Base-by-base conservation (phyloP, 192 early-diverging fungal genomes). In the Backusella australiensis region DNA sequence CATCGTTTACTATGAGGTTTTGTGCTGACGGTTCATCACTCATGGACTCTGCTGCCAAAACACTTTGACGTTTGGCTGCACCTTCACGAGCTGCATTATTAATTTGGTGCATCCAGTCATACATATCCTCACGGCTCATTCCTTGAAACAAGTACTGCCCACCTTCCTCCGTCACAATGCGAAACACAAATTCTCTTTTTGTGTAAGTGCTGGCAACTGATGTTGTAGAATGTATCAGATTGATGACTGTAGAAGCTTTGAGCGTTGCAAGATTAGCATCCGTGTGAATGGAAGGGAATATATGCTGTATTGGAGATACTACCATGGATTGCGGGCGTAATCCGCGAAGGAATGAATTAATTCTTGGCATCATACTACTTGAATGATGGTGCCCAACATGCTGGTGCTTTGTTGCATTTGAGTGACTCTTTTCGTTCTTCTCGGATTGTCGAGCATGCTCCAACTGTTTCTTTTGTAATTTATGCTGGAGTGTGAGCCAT, bases 81-180 rank as follows among this genome's bases (percentile, higher is more conserved):
- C 90, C 93, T 76, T 92, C 89, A 3, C 88, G 89, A 4, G 91
- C 91, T 6, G 92, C 89, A 59, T 89, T 88, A 49, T 89, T 90
- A 78, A 94, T 88, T 2, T 85, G 77, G 6, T 77, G 72, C 59
- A 94, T 90, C 93, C 93, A 94, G 74, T 87, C 89, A 34, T 91
- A 81, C 93, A 94, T 93, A 56, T 93, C 89, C 1, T 90, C 89
- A 34, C 78, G 72, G 42, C 88, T 89, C 1, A 89, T 78, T 9
- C 89, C 91, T 82, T 93, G 91, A 39, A 94, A 82, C 46, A 94
- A 65, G 34, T 91, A 94, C 84, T 93, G 91, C 0, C 89, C 93
- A 12, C 93, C 93, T 85, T 94, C 93, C 68, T 94, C 93, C 5
- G 90, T 94, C 39, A 92, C 87, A 73, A 94, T 87, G 26, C 91